These are phyloP conservation scores for Aspergillus egyptiacus DNA, from an alignment of 495 filamentous ascomycete genomes.

Conservation along the genomic window DNA sequence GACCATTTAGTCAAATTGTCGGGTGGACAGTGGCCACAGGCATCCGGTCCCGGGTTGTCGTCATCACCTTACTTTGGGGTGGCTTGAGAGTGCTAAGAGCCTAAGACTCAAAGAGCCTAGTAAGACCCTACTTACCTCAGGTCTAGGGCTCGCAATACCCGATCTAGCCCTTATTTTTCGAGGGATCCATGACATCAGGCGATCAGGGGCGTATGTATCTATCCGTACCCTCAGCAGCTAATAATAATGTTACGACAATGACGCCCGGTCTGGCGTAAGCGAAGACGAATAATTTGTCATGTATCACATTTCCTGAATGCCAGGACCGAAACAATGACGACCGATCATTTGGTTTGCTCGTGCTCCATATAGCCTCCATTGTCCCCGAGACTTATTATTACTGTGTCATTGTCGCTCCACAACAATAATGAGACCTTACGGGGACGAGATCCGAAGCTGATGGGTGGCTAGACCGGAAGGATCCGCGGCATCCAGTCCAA, in stretches of 20 bases:
- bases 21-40: no score
- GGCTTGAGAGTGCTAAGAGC: no score
- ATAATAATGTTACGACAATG: constrained; percentile 1
- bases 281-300: not conserved
- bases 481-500: constrained; percentile 20
- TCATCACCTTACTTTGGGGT: not conserved
- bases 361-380: no score
- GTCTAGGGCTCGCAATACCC: no score
- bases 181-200: constrained; percentile 9
- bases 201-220: constrained; percentile 1
- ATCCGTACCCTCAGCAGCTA: constrained; percentile 1
- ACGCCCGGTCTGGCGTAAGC: no score
- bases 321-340: not conserved
- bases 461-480: constrained; percentile 17
- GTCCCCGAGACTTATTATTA: no score
- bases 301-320: not conserved
- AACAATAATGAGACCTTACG: no score
- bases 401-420: not conserved
- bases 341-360: not conserved
- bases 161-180: not conserved
- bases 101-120: not conserved
- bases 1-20: no score
- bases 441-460: constrained; percentile 13
- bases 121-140: no score
- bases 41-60: constrained; percentile 4